A percentile compares a stretch with the other conserved stretches of the same genome.
These are phyloP conservation scores for Drechslera avenae DNA, from an alignment of 2,329 filamentous ascomycete species.

Conservation along the genomic window DNA sequence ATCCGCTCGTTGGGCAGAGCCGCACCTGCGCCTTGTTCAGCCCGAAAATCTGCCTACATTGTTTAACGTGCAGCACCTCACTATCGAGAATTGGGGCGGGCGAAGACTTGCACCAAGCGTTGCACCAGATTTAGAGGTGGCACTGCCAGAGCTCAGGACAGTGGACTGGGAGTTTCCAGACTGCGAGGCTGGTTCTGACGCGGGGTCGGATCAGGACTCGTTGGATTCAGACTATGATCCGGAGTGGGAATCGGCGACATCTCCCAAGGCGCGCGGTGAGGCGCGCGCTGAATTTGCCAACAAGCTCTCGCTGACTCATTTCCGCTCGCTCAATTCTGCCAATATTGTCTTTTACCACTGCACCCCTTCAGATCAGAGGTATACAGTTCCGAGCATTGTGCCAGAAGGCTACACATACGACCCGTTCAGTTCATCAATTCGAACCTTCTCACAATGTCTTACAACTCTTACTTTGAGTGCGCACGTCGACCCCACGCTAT, in stretches of 20 bases:
- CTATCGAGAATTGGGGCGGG: neutral
- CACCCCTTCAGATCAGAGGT: constrained; percentile 6
- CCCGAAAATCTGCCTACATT: constrained; percentile 2
- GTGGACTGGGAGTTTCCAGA: constrained; percentile 8
- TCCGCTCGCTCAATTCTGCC: constrained; percentile 5
- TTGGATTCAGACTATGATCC: neutral
- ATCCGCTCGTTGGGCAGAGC: neutral
- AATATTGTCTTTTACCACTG: constrained; percentile 7
- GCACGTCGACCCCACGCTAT: constrained; percentile 17
- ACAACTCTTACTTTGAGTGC: constrained; percentile 14
- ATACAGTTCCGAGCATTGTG: constrained; percentile 5
- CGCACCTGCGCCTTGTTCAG: constrained; percentile 3
- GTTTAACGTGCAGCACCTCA: constrained; percentile 9
- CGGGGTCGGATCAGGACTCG: constrained; percentile 5
- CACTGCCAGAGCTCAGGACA: constrained; percentile 5
- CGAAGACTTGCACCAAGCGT: constrained; percentile 9
- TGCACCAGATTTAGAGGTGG: constrained; percentile 3
- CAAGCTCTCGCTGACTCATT: neutral
- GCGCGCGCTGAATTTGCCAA: constrained; percentile 5
- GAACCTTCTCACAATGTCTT: constrained; percentile 15
- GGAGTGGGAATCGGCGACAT: too few species aligned
- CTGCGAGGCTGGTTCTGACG: constrained; percentile 2
- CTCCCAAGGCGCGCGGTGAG: neutral
- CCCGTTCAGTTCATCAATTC: constrained; percentile 18
- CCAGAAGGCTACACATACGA: constrained; percentile 9